A percentile compares a stretch with the other conserved stretches of the same genome.
These are phyloP conservation scores for Suillus decipiens DNA, from an alignment of 768 basidiomycete species.

Conservation along the genomic window DNA sequence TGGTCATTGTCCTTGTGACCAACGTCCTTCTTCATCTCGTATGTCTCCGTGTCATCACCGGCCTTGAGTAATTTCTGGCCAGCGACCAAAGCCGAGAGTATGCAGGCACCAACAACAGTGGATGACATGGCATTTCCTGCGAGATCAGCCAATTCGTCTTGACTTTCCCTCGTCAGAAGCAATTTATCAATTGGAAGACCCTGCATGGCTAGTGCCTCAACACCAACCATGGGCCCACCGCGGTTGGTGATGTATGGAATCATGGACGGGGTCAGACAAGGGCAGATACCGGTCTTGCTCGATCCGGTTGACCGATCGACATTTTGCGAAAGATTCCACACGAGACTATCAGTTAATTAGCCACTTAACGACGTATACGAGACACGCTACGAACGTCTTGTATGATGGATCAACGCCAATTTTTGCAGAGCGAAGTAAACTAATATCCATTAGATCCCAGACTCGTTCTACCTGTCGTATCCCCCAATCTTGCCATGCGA, in stretches of 20 bases:
- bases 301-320: constrained; percentile 90
- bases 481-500: constrained; percentile 94
- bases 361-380: neutral
- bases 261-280: constrained; percentile 95
- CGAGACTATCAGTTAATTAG: constrained; percentile 50
- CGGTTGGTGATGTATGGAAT: constrained; percentile 96
- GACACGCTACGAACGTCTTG: constrained; percentile 67
- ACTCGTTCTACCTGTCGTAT: constrained; percentile 92
- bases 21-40: constrained; percentile 61
- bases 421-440: constrained; percentile 75
- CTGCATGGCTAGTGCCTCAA: constrained; percentile 92
- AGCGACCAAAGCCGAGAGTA: constrained; percentile 77
- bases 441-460: constrained; percentile 95
- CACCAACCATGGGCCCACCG: constrained; percentile 92
- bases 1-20: constrained; percentile 35
- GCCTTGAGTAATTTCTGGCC: constrained; percentile 65
- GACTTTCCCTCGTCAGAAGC: constrained; percentile 87
- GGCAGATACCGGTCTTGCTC: constrained; percentile 79
- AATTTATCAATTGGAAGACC: constrained; percentile 92
- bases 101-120: constrained; percentile 90
- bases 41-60: constrained; percentile 65
- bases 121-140: constrained; percentile 99
- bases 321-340: constrained; percentile 97
- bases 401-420: constrained; percentile 83
- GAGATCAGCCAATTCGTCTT: constrained; percentile 91